phyloP scores from a whole-genome alignment of 2,329 filamentous ascomycete genomes.

The Aureobasidium sp. region DNA sequence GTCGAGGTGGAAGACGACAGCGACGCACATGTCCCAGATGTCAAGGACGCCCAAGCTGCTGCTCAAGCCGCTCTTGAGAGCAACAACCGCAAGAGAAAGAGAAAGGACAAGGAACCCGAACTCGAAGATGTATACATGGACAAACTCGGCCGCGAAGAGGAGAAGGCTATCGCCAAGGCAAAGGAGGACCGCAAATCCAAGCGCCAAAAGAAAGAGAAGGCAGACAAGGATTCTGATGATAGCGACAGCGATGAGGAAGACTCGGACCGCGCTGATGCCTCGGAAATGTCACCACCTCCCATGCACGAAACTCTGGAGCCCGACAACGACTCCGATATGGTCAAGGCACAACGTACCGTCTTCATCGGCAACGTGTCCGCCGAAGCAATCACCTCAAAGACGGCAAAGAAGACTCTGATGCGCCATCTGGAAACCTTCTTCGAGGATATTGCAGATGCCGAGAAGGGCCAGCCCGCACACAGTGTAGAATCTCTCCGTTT shows the following conservation, averaged over 20 bases:
- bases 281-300: conserved; percentile 47
- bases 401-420: conserved; percentile 68
- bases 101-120: conserved; percentile 21
- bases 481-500: conserved; percentile 89
- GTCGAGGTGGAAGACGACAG: conserved; percentile 17
- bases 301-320: conserved; percentile 42
- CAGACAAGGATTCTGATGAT: conserved; percentile 12
- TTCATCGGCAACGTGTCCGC: conserved; percentile 89
- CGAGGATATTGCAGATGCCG: conserved; percentile 39
- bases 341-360: conserved; percentile 82
- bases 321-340: conserved; percentile 50
- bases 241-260: conserved; percentile 22
- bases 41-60: conserved; percentile 18
- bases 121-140: conserved; percentile 47
- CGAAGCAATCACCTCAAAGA: conserved; percentile 72
- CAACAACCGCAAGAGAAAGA: conserved; percentile 51
- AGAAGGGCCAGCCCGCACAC: conserved; percentile 42
- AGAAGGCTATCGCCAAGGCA: conserved; percentile 16
- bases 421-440: conserved; percentile 73
- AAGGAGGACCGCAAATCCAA: conserved; percentile 9
- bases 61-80: conserved; percentile 20
- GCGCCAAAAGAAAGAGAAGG: conserved; percentile 18
- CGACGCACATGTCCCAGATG: conserved; percentile 18
- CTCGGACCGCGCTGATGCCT: conserved; percentile 31
- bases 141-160: conserved; percentile 47